These are phyloP conservation scores for Tricholoma saponaceum DNA, from an alignment of 768 basidiomycete species.

Conservation along the genomic window DNA sequence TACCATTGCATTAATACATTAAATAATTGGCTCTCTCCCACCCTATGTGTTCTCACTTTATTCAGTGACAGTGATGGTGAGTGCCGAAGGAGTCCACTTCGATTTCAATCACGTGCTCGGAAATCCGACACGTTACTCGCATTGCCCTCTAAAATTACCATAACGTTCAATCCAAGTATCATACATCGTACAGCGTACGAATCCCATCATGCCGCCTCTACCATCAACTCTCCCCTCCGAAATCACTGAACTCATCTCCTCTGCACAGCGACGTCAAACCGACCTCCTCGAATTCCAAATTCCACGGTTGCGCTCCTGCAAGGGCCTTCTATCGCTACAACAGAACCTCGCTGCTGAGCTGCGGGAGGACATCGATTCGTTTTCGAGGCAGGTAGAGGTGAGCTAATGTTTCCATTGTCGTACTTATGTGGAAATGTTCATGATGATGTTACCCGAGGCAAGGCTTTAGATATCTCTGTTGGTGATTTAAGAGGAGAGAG, in stretches of 20 bases:
- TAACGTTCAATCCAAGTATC: no score
- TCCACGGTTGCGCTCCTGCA: conserved; percentile 65
- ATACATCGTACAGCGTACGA: no score
- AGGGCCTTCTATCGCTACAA: conserved; percentile 65
- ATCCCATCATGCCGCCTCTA: no score
- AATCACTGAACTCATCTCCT: conserved; percentile 44
- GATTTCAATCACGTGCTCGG: no score
- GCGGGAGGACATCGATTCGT: conserved; percentile 65
- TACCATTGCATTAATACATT: no score
- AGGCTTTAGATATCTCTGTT: conserved; percentile 67
- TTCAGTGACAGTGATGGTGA: no score
- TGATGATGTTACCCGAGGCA: conserved; percentile 11
- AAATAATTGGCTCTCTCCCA: no score
- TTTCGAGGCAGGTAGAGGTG: conserved; percentile 69
- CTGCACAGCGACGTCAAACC: conserved; percentile 48
- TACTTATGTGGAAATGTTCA: no score
- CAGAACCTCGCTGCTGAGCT: conserved; percentile 73
- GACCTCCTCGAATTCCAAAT: conserved; percentile 73
- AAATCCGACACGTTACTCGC: no score
- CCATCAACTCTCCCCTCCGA: conserved; percentile 40
- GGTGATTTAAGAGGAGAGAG: conserved; percentile 67
- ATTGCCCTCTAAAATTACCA: no score
- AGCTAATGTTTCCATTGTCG: conserved; percentile 6
- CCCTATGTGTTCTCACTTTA: no score
- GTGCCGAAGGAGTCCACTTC: no score